phyloP scores from a whole-genome alignment of 176 grass and related monocot genomes.

The Bonia amplexicaulis region DNA sequence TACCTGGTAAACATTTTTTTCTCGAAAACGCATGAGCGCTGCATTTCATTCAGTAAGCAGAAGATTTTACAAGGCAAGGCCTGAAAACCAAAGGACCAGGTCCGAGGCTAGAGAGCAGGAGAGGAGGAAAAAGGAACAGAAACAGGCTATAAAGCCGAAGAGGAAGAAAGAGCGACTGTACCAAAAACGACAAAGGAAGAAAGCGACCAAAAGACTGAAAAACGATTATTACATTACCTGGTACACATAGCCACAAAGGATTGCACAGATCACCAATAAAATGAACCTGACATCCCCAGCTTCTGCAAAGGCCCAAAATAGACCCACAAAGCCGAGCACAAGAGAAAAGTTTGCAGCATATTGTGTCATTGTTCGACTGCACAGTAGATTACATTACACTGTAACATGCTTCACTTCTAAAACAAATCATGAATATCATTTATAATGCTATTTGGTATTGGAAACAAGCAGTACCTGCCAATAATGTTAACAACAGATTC shows the following conservation, averaged over 20 bases:
- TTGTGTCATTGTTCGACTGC: constrained; percentile 53
- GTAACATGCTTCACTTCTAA: background rate
- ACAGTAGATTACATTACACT: constrained; percentile 7
- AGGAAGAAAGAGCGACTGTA: too few species aligned
- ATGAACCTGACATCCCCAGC: constrained; percentile 64
- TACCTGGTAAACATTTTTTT: constrained; percentile 72
- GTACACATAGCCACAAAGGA: constrained; percentile 86
- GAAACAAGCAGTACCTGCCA: constrained; percentile 61
- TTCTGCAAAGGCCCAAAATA: constrained; percentile 71
- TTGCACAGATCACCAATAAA: constrained; percentile 61
- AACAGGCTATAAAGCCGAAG: too few species aligned
- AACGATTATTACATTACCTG: constrained; percentile 40
- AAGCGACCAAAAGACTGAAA: too few species aligned
- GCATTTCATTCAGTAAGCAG: too few species aligned
- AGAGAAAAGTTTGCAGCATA: constrained; percentile 64
- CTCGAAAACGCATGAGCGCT: too few species aligned
- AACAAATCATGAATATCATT: background rate
- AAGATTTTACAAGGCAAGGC: too few species aligned
- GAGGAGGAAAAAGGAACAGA: too few species aligned
- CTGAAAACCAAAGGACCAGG: too few species aligned
- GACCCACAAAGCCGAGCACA: constrained; percentile 49
- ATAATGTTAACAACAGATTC: constrained; percentile 84
- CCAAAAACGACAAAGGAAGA: too few species aligned
- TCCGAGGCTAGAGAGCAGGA: too few species aligned
- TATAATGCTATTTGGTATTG: background rate